These are phyloP conservation scores for Spathaspora boniae DNA, from an alignment of 805 yeast genomes.

Conservation along the genomic window DNA sequence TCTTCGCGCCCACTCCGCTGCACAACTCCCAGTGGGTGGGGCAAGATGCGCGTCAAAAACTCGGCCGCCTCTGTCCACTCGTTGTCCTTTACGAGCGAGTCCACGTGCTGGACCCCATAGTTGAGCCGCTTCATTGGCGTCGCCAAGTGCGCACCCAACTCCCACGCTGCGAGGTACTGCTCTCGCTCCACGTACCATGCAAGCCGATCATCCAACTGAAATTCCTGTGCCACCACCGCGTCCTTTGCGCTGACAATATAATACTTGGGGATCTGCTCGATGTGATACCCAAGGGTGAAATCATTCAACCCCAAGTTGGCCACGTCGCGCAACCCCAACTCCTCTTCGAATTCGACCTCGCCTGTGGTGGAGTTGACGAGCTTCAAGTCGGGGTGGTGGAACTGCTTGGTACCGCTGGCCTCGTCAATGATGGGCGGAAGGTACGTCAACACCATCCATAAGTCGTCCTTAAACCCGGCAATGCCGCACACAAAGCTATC, in stretches of 20 bases:
- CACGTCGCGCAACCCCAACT: constrained; percentile 58
- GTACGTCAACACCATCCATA: constrained; percentile 58
- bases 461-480: constrained; percentile 69
- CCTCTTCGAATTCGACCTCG: constrained; percentile 76
- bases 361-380: constrained; percentile 64
- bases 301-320: constrained; percentile 74
- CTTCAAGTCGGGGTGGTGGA: constrained; percentile 68
- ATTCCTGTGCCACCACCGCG: constrained; percentile 70
- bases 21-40: too few species aligned
- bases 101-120: constrained; percentile 58
- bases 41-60: constrained; percentile 31
- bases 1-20: too few species aligned
- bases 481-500: constrained; percentile 69
- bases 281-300: constrained; percentile 59
- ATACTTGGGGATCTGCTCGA: constrained; percentile 45
- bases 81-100: constrained; percentile 36
- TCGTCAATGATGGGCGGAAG: constrained; percentile 33
- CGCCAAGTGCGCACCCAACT: constrained; percentile 59
- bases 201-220: constrained; percentile 65
- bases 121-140: constrained; percentile 47
- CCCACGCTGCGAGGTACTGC: constrained; percentile 71
- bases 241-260: constrained; percentile 78
- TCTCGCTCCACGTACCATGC: constrained; percentile 65
- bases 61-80: constrained; percentile 56
- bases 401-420: constrained; percentile 17